Conservation (phyloP, 805 yeast species). For the Metschnikowia cerradonensis region DNA sequence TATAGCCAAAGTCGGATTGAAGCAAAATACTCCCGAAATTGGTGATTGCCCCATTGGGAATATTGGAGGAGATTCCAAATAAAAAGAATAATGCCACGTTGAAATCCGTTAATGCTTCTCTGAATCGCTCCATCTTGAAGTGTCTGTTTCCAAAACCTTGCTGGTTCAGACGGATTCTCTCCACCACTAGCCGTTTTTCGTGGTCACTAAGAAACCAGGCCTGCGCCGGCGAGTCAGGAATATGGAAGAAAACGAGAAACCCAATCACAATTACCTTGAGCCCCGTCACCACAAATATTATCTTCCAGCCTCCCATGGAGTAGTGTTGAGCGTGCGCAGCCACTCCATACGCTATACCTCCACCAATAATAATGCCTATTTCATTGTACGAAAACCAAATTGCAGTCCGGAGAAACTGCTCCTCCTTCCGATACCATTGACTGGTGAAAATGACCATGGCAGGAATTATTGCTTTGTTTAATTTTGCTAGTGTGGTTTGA, state of each 20-base stretch:
- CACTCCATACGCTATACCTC: conserved; percentile 54
- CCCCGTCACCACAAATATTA: conserved; percentile 59
- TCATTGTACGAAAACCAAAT: conserved; percentile 38
- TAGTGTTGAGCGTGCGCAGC: conserved; percentile 35
- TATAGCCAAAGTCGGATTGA: conserved; percentile 23
- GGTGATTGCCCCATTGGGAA: conserved; percentile 29
- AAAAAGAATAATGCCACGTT: conserved; percentile 40
- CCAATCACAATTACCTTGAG: conserved; percentile 52
- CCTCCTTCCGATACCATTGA: conserved; percentile 51
- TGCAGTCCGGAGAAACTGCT: conserved; percentile 32
- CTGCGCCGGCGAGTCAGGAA: conserved; percentile 52
- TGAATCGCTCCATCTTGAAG: conserved; percentile 52
- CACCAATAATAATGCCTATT: conserved; percentile 32
- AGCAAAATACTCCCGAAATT: conserved; percentile 30
- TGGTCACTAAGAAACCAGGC: conserved; percentile 43
- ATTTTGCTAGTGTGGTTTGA: too few relatives aligned
- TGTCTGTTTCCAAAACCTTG: conserved; percentile 56
- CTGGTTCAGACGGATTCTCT: conserved; percentile 50
- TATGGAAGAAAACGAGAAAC: conserved; percentile 40
- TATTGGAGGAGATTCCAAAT: conserved; percentile 24
- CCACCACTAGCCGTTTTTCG: conserved; percentile 43
- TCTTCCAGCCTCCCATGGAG: conserved; percentile 54
- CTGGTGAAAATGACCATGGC: conserved; percentile 53
- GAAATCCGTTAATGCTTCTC: conserved; percentile 47
- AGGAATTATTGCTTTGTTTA: too few relatives aligned